phyloP scores from a whole-genome alignment of 2,329 filamentous ascomycete genomes.

The Orbilia javanica region DNA sequence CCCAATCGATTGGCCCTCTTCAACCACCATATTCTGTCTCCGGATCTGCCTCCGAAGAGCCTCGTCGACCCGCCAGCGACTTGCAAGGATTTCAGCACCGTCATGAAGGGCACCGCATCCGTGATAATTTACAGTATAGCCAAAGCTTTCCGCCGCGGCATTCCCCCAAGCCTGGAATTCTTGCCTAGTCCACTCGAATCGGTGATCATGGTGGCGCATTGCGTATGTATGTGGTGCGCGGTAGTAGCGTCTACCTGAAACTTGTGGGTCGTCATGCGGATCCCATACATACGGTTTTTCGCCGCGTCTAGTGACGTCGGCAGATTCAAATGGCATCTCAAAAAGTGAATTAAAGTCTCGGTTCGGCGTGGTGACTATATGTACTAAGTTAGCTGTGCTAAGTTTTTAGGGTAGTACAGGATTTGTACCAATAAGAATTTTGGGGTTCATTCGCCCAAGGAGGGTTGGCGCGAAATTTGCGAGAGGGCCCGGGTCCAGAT shows the following conservation, averaged over 20 bases:
- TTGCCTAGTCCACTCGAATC: slow-evolving; percentile 61
- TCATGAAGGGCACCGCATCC: slow-evolving; percentile 60
- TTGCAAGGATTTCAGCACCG: slow-evolving; percentile 58
- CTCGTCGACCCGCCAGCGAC: slow-evolving; percentile 52
- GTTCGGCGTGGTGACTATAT: slow-evolving; percentile 61
- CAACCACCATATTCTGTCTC: slow-evolving; percentile 26
- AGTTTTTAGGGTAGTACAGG: background rate
- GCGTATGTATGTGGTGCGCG: slow-evolving; percentile 58
- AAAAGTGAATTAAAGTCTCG: slow-evolving; percentile 62
- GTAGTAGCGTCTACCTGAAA: slow-evolving; percentile 44
- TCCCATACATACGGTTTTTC: slow-evolving; percentile 49
- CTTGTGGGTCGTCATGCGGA: slow-evolving; percentile 44
- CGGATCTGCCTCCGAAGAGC: slow-evolving; percentile 34
- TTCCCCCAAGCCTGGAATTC: slow-evolving; percentile 61
- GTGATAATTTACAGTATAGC: slow-evolving; percentile 60
- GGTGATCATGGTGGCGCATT: slow-evolving; percentile 62
- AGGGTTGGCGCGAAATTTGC: slow-evolving; percentile 59
- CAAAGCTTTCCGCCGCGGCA: slow-evolving; percentile 56
- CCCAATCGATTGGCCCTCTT: slow-evolving; percentile 5
- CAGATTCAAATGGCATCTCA: slow-evolving; percentile 59
- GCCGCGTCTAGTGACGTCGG: slow-evolving; percentile 10
- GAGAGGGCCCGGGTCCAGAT: slow-evolving; percentile 61
- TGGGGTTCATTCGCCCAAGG: slow-evolving; percentile 61
- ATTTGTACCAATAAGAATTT: slow-evolving; percentile 34
- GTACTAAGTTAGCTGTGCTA: slow-evolving; percentile 1